A percentile compares a stretch with the other conserved stretches of the same genome.
Conservation (phyloP, 768 basidiomycete genomes). For the Boletus sp. region DNA sequence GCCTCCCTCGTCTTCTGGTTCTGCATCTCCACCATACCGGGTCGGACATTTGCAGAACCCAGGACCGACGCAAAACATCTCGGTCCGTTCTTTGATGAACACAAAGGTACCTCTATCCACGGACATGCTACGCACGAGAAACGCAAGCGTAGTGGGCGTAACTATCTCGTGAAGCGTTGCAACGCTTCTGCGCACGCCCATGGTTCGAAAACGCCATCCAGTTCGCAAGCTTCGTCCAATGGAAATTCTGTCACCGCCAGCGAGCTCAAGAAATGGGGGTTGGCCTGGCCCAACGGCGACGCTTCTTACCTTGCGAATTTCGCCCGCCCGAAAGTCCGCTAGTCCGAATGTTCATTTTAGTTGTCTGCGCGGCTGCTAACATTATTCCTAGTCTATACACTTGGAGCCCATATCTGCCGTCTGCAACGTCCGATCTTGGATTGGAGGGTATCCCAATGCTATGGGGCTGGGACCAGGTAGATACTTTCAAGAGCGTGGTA, state of each 20-base stretch:
- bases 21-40: constrained; percentile 1
- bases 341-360: constrained; percentile 33
- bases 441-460: constrained; percentile 64
- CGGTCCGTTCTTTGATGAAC: not conserved
- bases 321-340: constrained; percentile 39
- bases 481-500: constrained; percentile 46
- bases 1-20: constrained; percentile 10
- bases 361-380: not conserved
- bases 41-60: constrained; percentile 3
- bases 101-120: not conserved
- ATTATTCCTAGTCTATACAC: constrained; percentile 48
- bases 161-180: constrained; percentile 17
- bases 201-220: not conserved
- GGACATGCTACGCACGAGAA: constrained; percentile 6
- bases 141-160: constrained; percentile 15
- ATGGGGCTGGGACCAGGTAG: constrained; percentile 58
- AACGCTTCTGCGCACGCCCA: constrained; percentile 7
- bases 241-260: not conserved
- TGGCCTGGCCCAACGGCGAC: constrained; percentile 65
- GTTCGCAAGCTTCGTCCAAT: not conserved
- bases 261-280: constrained; percentile 48
- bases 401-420: constrained; percentile 58
- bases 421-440: constrained; percentile 41
- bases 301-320: constrained; percentile 49
- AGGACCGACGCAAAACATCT: not conserved